phyloP scores from a whole-genome alignment of 441 rosid genomes.

The Gossypium schwendimanii region DNA sequence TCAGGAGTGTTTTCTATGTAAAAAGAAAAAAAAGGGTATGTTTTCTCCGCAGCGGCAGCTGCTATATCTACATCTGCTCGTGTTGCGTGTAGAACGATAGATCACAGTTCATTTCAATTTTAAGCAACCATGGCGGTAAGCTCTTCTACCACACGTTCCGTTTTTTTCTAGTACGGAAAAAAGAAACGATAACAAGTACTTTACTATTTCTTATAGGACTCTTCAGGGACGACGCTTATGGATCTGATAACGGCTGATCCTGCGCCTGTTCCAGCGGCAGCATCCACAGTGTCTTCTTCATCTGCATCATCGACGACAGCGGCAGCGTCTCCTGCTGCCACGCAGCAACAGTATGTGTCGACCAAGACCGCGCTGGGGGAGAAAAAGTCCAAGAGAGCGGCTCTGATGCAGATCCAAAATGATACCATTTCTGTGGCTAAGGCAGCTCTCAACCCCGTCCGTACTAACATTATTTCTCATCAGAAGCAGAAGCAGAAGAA shows the following conservation, averaged over 20 bases:
- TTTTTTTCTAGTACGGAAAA: slow-evolving; percentile 3
- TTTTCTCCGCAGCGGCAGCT: too few species aligned
- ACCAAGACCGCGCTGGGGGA: slow-evolving; percentile 65
- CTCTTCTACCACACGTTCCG: background rate
- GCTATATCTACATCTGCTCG: too few species aligned
- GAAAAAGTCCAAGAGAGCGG: slow-evolving; percentile 71
- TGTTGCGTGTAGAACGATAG: too few species aligned
- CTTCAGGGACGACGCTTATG: slow-evolving; percentile 89
- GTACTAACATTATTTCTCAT: slow-evolving; percentile 66
- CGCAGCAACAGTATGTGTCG: slow-evolving; percentile 25
- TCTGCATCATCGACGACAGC: slow-evolving; percentile 29
- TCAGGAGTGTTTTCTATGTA: too few species aligned
- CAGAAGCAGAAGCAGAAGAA: slow-evolving; percentile 73
- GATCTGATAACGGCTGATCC: slow-evolving; percentile 97
- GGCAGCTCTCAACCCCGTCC: slow-evolving; percentile 73
- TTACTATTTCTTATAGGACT: slow-evolving; percentile 41
- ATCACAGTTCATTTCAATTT: background rate
- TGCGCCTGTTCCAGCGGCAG: slow-evolving; percentile 37
- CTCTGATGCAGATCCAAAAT: slow-evolving; percentile 84
- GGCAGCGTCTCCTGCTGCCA: slow-evolving; percentile 29
- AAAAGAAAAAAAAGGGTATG: too few species aligned
- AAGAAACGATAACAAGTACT: background rate
- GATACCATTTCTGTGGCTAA: slow-evolving; percentile 92
- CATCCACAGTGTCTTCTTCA: slow-evolving; percentile 38
- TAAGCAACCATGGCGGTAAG: slow-evolving; percentile 18